Conservation (phyloP, 129 eudicot species). For the Logfia minima region DNA sequence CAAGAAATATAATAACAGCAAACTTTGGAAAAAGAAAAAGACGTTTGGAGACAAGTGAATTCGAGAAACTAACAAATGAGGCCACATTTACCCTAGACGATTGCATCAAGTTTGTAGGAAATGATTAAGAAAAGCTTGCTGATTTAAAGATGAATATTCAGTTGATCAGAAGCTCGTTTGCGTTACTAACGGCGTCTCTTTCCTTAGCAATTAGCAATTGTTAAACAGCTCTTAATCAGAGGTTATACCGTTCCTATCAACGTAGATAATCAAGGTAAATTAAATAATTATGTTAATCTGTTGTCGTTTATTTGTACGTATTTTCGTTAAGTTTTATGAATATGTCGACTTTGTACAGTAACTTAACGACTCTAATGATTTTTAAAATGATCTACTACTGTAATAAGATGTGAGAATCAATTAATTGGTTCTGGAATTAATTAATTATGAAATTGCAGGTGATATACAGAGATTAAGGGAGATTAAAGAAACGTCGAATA, state of each 20-base stretch:
- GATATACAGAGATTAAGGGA: constrained; percentile 67
- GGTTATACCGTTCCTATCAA: constrained; percentile 71
- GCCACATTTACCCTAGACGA: no score
- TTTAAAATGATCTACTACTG: neutral
- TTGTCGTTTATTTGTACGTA: neutral
- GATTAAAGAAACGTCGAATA: constrained; percentile 47
- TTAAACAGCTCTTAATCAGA: constrained; percentile 58
- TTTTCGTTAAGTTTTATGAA: no score
- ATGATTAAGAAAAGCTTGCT: no score
- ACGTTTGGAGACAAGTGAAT: no score
- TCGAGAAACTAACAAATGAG: no score
- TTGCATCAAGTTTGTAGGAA: no score
- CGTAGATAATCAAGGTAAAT: constrained; percentile 66
- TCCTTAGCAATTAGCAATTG: constrained; percentile 66
- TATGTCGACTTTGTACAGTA: constrained; percentile 11
- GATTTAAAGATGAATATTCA: constrained; percentile 18
- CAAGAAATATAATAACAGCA: no score
- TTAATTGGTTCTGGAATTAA: neutral
- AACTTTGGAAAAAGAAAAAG: no score
- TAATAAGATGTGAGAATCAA: constrained; percentile 13
- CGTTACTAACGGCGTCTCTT: constrained; percentile 83
- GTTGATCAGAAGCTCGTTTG: constrained; percentile 55
- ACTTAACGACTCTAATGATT: neutral
- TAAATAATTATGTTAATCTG: neutral
- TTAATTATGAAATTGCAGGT: constrained; percentile 40